These are phyloP conservation scores for Coemansia sp. DNA, from an alignment of 192 early-diverging fungal genomes.

Conservation along the genomic window DNA sequence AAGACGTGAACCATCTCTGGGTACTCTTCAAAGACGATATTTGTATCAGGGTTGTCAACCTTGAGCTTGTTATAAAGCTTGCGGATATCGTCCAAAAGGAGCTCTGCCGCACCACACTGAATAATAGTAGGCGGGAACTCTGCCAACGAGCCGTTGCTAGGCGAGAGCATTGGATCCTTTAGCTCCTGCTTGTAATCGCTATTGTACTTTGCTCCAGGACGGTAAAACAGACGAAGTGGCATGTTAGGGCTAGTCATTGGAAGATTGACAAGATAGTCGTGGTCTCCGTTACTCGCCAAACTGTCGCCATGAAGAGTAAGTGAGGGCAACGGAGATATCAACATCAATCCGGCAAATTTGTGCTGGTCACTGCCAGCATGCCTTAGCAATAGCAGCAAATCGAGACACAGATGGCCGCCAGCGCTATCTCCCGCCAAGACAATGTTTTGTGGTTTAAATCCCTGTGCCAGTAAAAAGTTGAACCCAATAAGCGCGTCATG, in stretches of 20 bases:
- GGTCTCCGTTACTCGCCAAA: slow-evolving; percentile 1
- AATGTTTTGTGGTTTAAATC: slow-evolving; percentile 24
- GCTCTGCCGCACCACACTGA: slow-evolving; percentile 20
- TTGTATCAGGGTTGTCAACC: slow-evolving; percentile 1
- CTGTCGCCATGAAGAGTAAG: slow-evolving; percentile 14
- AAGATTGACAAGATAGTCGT: slow-evolving; percentile 26
- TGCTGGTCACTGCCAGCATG: background rate
- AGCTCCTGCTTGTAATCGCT: slow-evolving; percentile 23
- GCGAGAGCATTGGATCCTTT: slow-evolving; percentile 23
- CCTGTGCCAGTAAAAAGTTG: slow-evolving; percentile 16
- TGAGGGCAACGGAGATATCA: slow-evolving; percentile 21
- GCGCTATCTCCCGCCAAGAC: slow-evolving; percentile 41
- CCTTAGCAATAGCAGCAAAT: slow-evolving; percentile 19
- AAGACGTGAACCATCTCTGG: slow-evolving; percentile 50
- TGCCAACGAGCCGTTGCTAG: slow-evolving; percentile 18
- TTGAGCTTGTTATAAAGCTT: slow-evolving; percentile 17
- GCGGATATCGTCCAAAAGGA: slow-evolving; percentile 29
- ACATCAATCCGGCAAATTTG: slow-evolving; percentile 6
- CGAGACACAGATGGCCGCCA: slow-evolving; percentile 31
- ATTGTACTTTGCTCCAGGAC: slow-evolving; percentile 23
- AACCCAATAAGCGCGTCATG: slow-evolving; percentile 35
- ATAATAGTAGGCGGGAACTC: slow-evolving; percentile 41
- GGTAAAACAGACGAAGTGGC: slow-evolving; percentile 28
- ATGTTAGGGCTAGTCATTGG: slow-evolving; percentile 27
- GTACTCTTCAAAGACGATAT: slow-evolving; percentile 31